phyloP scores from a whole-genome alignment of 805 yeast genomes.

The Cyberlindnera euphorbiiphila region DNA sequence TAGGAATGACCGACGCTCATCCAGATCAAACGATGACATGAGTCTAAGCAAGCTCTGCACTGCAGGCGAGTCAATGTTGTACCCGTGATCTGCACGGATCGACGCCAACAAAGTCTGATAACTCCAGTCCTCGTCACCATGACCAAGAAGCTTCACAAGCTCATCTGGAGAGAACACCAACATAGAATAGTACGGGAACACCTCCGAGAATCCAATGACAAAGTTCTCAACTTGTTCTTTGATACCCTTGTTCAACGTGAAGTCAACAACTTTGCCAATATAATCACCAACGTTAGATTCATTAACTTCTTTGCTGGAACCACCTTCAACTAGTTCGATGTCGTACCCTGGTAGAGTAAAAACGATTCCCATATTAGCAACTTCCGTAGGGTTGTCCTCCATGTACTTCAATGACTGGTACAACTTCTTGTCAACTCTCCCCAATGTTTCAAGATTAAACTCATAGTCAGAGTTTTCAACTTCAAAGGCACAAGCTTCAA shows the following conservation, averaged over 20 bases:
- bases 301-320: slow-evolving; percentile 45
- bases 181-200: slow-evolving; percentile 74
- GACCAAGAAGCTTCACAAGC: slow-evolving; percentile 67
- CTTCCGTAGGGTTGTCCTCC: slow-evolving; percentile 35
- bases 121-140: slow-evolving; percentile 85
- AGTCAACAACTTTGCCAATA: slow-evolving; percentile 29
- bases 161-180: slow-evolving; percentile 73
- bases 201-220: slow-evolving; percentile 74
- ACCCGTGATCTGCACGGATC: slow-evolving; percentile 89
- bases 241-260: slow-evolving; percentile 44
- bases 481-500: slow-evolving; percentile 48
- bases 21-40: slow-evolving; percentile 47
- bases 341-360: slow-evolving; percentile 78
- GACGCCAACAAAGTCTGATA: slow-evolving; percentile 52
- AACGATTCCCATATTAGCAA: slow-evolving; percentile 55
- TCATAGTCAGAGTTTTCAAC: slow-evolving; percentile 17
- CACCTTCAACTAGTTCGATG: slow-evolving; percentile 54
- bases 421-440: slow-evolving; percentile 52
- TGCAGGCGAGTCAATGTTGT: slow-evolving; percentile 60
- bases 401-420: slow-evolving; percentile 56
- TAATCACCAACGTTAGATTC: slow-evolving; percentile 54
- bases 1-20: slow-evolving; percentile 66
- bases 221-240: slow-evolving; percentile 62
- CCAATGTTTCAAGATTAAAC: slow-evolving; percentile 31
- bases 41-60: slow-evolving; percentile 60